Evolutionary conservation across 768 basidiomycete species (phyloP), one percentile per base, ranked within the genome.

Genomic region (Lanmaoa pseudosensibilis): DNA sequence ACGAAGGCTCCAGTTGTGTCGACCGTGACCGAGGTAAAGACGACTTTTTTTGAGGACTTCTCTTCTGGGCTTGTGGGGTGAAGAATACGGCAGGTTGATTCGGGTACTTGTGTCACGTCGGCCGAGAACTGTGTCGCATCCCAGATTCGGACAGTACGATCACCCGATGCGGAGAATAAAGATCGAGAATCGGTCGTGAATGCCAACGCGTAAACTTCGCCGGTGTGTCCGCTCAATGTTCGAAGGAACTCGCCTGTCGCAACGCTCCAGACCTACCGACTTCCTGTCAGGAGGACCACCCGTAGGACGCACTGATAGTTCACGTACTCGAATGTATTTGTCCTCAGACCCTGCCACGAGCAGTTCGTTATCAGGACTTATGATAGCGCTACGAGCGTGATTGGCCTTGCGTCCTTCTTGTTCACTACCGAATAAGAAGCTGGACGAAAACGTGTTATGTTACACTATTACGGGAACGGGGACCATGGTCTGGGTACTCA

Each of bases 1-100:
- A 82, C 75, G 52, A 79, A 73, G 46, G 70, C 72, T 4, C 80
- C 78, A 54, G 63, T 54, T 2, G 47, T 33, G 49, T 73, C 65
- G 25, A 73, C 64, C 2, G 71, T 33, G 23, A 72, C 59, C 2
- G 71, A 72, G 45, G 70, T 72, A 27, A 70, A 66, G 46, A 70
- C 70, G 23, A 59, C 55, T 10, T 70, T 64, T 27, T 69, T 56
- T 15, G 63, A 56, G 1, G 55, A 50, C 34, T 52, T 57, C 47
- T 63, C 60, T 55, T 58, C 63, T 13, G 49, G 18, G 27, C 15
- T 58, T 19, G 61, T 33, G 34, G 63, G 61, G 25, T 46, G 60
- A 41, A 73, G 68, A 34, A 57, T 50, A 25, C 64, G 66, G 51
- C 50, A 61, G 34, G 46, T 34, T 7, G 55, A 55, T 56, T 72